Percentiles rank a stretch among this genome's conserved stretches.
Evolutionary conservation across 495 filamentous ascomycete species (phyloP).

Genomic region (Penicillium verhagenii): DNA sequence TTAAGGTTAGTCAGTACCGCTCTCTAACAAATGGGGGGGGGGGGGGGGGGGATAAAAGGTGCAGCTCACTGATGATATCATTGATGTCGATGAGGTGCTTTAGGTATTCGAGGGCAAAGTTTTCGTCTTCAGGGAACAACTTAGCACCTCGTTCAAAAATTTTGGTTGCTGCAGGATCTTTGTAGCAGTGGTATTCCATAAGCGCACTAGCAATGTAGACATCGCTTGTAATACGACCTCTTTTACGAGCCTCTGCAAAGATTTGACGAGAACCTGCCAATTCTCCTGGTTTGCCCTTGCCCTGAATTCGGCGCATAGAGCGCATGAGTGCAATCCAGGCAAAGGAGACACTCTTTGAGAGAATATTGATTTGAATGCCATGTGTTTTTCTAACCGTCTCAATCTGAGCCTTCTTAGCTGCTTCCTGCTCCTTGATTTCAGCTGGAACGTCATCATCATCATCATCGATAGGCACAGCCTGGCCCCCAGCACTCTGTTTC

Average conservation of each 20-base stretch:
- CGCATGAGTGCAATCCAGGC: slow-evolving; percentile 94
- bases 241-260: slow-evolving; percentile 81
- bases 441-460: slow-evolving; percentile 63
- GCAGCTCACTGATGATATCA: slow-evolving; percentile 82
- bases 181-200: slow-evolving; percentile 93
- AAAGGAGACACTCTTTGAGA: slow-evolving; percentile 80
- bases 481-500: slow-evolving; percentile 39
- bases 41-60: too few relatives aligned
- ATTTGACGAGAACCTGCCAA: slow-evolving; percentile 77
- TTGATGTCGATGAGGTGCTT: slow-evolving; percentile 90
- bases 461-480: slow-evolving; percentile 51
- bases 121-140: slow-evolving; percentile 87
- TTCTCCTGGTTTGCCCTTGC: slow-evolving; percentile 74
- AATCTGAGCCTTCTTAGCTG: slow-evolving; percentile 61
- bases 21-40: not conserved
- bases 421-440: slow-evolving; percentile 53
- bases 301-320: slow-evolving; percentile 89
- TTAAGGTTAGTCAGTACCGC: slow-evolving; percentile 18
- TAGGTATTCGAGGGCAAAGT: slow-evolving; percentile 88
- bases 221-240: slow-evolving; percentile 84
- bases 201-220: slow-evolving; percentile 90
- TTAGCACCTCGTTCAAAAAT: slow-evolving; percentile 94
- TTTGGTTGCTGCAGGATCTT: slow-evolving; percentile 83
- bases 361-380: slow-evolving; percentile 64
- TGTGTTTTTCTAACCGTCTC: slow-evolving; percentile 69